Evolutionary conservation across 2,329 filamentous ascomycete genomes (phyloP), one percentile per base, ranked within the genome.

Genomic region (Fusarium coicis): DNA sequence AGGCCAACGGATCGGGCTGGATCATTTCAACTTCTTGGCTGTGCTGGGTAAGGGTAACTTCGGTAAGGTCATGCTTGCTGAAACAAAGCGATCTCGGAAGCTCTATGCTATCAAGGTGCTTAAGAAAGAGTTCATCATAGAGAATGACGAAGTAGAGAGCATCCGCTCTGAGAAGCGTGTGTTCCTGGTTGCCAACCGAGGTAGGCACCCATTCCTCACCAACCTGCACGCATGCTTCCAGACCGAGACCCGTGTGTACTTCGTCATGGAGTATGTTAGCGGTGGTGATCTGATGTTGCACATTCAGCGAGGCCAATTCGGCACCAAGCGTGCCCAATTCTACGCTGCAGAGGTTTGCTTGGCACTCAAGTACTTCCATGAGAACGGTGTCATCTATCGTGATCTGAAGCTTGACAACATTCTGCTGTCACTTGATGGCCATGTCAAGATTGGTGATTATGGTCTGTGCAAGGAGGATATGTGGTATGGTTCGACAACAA

Each of bases 121-220:
- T 76, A 99, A 99, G 89, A 99, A 99, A 85, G 96, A 99, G 82
- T 99, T 99, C 82, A 99, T 99, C 80, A 99, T 99, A 71, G 97
- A 99, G 81, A 97, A 99, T 74, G 96, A 99, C 80, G 96, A 99
- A 85, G 96, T 99, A 12, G 96, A 99, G 83, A 98, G 96, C 83
- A 98, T 95, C 46, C 91, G 96, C 73, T 99, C 96, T 0, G 96
- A 99, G 84, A 99, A 99, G 89, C 90, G 96, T 73, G 97, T 99
- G 21, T 97, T 98, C 85, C 83, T 99, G 81, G 93, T 99, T 80
- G 96, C 96, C 39, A 99, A 99, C 85, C 95, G 97, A 81, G 96
- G 98, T 81, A 91, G 94, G 19, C 96, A 99, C 80, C 96, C 97
- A 1, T 99, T 99, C 89, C 84, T 99, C 75, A 92, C 97, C 54